Base-by-base conservation (phyloP, 768 basidiomycete species). In the Steccherinum ochraceum region DNA sequence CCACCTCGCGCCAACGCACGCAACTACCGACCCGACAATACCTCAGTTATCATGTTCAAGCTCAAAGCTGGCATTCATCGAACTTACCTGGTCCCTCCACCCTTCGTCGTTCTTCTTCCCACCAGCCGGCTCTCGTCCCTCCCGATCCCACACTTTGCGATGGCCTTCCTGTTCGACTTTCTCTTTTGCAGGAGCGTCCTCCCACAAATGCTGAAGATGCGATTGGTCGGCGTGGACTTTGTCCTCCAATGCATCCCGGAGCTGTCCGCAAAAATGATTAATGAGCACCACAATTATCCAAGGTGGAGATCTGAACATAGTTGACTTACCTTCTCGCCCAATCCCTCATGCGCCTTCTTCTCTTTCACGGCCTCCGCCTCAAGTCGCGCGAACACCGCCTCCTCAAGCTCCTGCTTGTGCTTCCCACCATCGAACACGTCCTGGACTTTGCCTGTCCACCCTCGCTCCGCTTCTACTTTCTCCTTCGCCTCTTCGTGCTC, bases 401-500 rank as follows among this genome's bases (percentile, higher is more conserved):
- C 41, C 39, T 54, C 53, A n/a, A 50, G 49, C 49, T 51, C 44
- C 35, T 18, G 12, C 27, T 39, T 54, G 41, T 39, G 30, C 35
- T 44, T 35, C 23, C 52, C 52, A 7, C 44, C 48, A 42, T 7
- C n/a, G 41, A 43, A 43, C n/a, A 5, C 10, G n/a, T 10, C 7
- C 7, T 18, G 41, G 26, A 50, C 53, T 45, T 51, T 43, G 26
- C 49, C 48, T 30, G 30, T 41, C 16, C 42, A 23, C 24, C 50
- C 42, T 5, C 53, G 41, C 44, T 51, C 43, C 3, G 41, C 50
- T 24, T 54, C 49, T 27, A 54, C 40, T n/a, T 46, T 50, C 24
- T 35, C 23, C n/a, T 45, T 52, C 12, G 53, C 53, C n/a, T 54
- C 53, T 2, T 39, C 30, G 35, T 54, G 51, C 43, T 52, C 25